Conservation (phyloP, 306 rosid species). For the Lablab purpureus region DNA sequence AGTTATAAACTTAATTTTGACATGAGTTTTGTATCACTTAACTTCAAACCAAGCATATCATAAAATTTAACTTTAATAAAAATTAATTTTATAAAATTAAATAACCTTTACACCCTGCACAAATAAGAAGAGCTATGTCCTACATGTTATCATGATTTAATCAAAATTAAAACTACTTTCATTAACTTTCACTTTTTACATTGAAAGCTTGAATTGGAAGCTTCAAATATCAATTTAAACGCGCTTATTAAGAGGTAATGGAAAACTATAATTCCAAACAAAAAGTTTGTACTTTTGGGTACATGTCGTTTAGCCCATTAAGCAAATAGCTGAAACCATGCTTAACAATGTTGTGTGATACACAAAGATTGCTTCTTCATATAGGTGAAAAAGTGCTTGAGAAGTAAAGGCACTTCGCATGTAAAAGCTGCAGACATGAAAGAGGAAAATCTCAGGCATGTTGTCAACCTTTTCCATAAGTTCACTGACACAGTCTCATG, state of each 20-base stretch:
- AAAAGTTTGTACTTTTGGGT: not conserved
- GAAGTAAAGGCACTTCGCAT: conserved; percentile 4
- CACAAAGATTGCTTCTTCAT: conserved; percentile 6
- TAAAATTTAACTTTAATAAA: not conserved
- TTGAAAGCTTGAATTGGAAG: too few species aligned
- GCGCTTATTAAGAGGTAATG: not conserved
- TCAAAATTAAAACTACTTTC: too few species aligned
- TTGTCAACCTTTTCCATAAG: not conserved
- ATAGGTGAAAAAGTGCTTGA: conserved; percentile 22
- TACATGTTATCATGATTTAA: not conserved
- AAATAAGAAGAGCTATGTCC: not conserved
- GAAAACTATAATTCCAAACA: not conserved
- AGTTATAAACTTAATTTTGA: too few species aligned
- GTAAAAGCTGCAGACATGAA: conserved; percentile 3
- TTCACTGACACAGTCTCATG: conserved; percentile 34
- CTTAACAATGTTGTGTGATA: not conserved
- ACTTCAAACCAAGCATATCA: too few species aligned
- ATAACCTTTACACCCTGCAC: not conserved
- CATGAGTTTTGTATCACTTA: too few species aligned
- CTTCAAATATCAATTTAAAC: too few species aligned
- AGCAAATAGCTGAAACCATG: conserved; percentile 1
- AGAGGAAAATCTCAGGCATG: conserved; percentile 6
- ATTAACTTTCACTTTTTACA: too few species aligned
- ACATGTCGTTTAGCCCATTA: not conserved
- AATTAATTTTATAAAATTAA: not conserved